phyloP scores from a whole-genome alignment of 2,329 filamentous ascomycete genomes.

The Beauveria brongniartii region DNA sequence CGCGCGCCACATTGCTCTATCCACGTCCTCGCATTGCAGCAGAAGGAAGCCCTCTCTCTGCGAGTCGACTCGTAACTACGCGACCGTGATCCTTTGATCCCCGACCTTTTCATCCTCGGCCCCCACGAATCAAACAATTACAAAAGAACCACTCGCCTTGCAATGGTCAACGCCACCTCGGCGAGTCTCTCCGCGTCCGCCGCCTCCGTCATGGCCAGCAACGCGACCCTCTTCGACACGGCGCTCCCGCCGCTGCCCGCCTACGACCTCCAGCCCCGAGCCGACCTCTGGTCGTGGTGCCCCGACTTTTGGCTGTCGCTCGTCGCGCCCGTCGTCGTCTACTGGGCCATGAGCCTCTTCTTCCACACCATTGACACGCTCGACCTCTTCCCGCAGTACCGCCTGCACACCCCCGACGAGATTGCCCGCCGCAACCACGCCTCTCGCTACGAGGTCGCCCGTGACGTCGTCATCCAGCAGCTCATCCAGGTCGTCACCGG shows the following conservation, averaged over 20 bases:
- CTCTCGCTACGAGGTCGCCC: conserved; percentile 73
- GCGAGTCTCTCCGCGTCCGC: conserved; percentile 22
- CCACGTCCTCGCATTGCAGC: neutral
- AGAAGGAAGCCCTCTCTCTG: no score
- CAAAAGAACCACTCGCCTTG: neutral
- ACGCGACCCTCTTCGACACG: conserved; percentile 47
- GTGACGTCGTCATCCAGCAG: conserved; percentile 89
- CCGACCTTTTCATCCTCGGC: no score
- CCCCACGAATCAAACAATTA: neutral
- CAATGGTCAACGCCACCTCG: conserved; percentile 34
- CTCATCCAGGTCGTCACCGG: conserved; percentile 74
- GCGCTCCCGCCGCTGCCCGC: conserved; percentile 71
- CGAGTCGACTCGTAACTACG: neutral
- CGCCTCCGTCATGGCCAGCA: conserved; percentile 37
- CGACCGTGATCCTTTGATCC: neutral
- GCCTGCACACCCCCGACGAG: conserved; percentile 90
- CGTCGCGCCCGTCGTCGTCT: conserved; percentile 69
- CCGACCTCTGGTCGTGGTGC: conserved; percentile 66
- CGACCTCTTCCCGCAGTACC: conserved; percentile 83
- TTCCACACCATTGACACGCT: conserved; percentile 83
- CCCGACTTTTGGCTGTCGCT: conserved; percentile 75
- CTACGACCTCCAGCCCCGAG: conserved; percentile 65
- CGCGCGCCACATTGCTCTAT: neutral
- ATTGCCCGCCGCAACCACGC: conserved; percentile 82
- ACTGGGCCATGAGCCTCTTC: conserved; percentile 78